phyloP scores from a whole-genome alignment of 2,329 filamentous ascomycete species.

The Capronia coronata region DNA sequence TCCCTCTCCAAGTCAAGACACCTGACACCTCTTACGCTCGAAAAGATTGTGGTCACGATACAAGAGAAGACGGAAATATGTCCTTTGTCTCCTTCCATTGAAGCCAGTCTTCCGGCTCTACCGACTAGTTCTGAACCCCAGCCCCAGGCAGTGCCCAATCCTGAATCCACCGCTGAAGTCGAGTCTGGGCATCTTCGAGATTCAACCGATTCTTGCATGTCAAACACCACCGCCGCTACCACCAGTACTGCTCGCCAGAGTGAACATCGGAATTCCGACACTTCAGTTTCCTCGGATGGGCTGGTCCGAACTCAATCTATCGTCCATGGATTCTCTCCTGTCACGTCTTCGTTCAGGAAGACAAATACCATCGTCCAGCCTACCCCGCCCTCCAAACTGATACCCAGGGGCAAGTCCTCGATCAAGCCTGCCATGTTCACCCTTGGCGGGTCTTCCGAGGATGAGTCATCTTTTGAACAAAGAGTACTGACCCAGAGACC shows the following conservation, averaged over 20 bases:
- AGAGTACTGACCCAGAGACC: conserved; percentile 47
- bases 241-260: conserved; percentile 43
- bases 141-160: background rate
- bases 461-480: conserved; percentile 66
- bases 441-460: conserved; percentile 78
- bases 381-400: conserved; percentile 9
- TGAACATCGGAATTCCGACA: conserved; percentile 49
- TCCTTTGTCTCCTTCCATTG: conserved; percentile 46
- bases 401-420: conserved; percentile 9
- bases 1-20: conserved; percentile 65
- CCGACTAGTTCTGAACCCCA: conserved; percentile 38
- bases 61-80: conserved; percentile 70
- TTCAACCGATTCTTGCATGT: conserved; percentile 54
- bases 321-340: conserved; percentile 75
- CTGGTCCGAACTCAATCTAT: conserved; percentile 59
- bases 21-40: conserved; percentile 84
- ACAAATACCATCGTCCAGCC: conserved; percentile 5
- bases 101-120: conserved; percentile 36
- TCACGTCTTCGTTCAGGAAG: conserved; percentile 57
- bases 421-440: conserved; percentile 58
- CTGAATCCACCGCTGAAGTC: conserved; percentile 31
- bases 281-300: conserved; percentile 55
- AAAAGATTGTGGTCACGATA: conserved; percentile 90
- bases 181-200: conserved; percentile 41
- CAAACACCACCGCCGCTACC: conserved; percentile 52